Evolutionary conservation across 2,329 filamentous ascomycete genomes (phyloP), one percentile per base, ranked within the genome.

Genomic region (Didymella sp.): DNA sequence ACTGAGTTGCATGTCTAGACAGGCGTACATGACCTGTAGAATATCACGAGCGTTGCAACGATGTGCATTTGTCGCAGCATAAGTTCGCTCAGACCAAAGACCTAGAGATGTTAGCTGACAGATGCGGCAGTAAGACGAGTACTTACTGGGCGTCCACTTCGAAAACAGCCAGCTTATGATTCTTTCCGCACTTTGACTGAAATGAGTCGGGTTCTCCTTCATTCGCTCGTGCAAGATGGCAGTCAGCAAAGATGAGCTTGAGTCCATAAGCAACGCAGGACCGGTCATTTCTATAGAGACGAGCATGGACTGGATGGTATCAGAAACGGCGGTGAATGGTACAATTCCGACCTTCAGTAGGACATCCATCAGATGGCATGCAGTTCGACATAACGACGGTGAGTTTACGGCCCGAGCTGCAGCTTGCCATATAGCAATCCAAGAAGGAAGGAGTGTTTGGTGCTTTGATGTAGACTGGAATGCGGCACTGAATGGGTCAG

Each of bases 81-180:
- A 91, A 4, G 81, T 78, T 52, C 84, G 79, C 68, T 96, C 91
- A 17, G 80, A 77, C 60, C 82, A 78, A 3, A 76, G 77, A 65
- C 75, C 75, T 78, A 28, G 13, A 2, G 6, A n/a, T 45, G 51
- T 72, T 22, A 73, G 58, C 47, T 55, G 45, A 19, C 5, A 13
- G n/a, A 19, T 2, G 1, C 8, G 6, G 9, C 11, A 1, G 28
- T 1, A 28, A 19, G 8, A 11, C 2, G 11, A 12, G 4, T 19
- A 75, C 84, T 73, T 80, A 94, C 91, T 87, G 62, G 92, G 89
- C 63, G 87, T 87, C 92, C 94, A 99, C 67, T 85, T 88, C 30
- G 87, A 84, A 66, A 92, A 87, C 1, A 95, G 75, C 95, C 95
- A 99, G 66, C 87, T 84, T 53, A 95, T 85, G 31, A 95, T 83